Base-by-base conservation (phyloP, 495 filamentous ascomycete species). In the Lasiosphaeria ovina region DNA sequence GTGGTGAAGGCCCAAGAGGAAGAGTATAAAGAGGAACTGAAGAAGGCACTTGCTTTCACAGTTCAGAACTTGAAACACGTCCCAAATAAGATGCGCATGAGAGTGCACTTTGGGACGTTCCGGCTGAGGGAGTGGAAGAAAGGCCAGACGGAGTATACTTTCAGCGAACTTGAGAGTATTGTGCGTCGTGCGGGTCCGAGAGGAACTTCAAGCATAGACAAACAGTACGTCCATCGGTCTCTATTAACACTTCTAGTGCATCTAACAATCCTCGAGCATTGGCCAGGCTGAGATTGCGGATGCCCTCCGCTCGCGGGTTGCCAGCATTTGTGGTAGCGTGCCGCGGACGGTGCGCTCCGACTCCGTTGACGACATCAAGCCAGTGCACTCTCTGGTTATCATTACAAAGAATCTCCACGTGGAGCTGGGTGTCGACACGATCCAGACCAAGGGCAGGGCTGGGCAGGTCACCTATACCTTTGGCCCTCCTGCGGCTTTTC, bases 51-150 rank as follows among this genome's bases (percentile, higher is more conserved):
- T 10, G 31, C 57, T 16, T n/a, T 24, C 6, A 31, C 42, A 1
- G 35, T 57, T 3, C 33, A 16, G 0, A 51, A 54, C 10, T 36
- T 74, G 51, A 44, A 53, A 6, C 33, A 58, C 7, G 31, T 61
- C 7, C 62, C 67, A 4, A 69, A 63, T 53, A 61, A 61, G 50
- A 71, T 75, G 65, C 59, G 58, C 6, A 72, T 90, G 79, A 77
- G 82, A 24, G 75, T 87, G 3, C 74, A 79, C 36, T 80, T 89
- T 48, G 88, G 87, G 0, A 72, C 75, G 0, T 75, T 85, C 34
- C 62, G 79, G 7, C 70, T 89, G 12, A 69, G 72, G 8, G 62
- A 70, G 12, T 87, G 80, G 42, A 70, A 70, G 11, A 71, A 72
- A 24, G 72, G 61, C 11, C 71, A 73, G 36, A 7, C 45, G 0